Evolutionary conservation across 2,329 filamentous ascomycete genomes (phyloP).

Genomic region (Neocucurbitaria cava): DNA sequence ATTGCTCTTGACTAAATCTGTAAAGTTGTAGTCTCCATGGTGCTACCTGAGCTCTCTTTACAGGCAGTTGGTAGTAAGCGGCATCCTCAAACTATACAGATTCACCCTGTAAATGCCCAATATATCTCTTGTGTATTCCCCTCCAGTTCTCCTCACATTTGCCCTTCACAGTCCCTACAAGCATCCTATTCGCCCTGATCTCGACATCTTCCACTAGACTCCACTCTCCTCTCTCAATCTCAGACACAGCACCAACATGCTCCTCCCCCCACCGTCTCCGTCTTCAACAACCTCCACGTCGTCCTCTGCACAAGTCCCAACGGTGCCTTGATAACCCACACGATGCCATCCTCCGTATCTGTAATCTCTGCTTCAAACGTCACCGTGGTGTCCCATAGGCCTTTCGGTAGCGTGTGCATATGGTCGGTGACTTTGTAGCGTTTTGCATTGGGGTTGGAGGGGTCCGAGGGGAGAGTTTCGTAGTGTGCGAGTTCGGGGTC

Average conservation of each 20-base stretch:
- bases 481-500: slow-evolving; percentile 47
- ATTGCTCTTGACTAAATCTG: too few species aligned
- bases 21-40: too few species aligned
- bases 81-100: background rate
- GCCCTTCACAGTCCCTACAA: slow-evolving; percentile 44
- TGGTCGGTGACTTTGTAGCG: slow-evolving; percentile 48
- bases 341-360: slow-evolving; percentile 40
- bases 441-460: slow-evolving; percentile 32
- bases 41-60: too few species aligned
- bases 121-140: slow-evolving; percentile 40
- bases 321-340: slow-evolving; percentile 46
- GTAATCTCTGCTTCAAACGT: slow-evolving; percentile 45
- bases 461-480: slow-evolving; percentile 31
- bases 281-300: slow-evolving; percentile 38
- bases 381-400: slow-evolving; percentile 47
- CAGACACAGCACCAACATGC: slow-evolving; percentile 12
- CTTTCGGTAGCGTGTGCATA: slow-evolving; percentile 45
- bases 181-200: slow-evolving; percentile 41
- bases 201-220: slow-evolving; percentile 47
- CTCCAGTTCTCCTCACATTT: slow-evolving; percentile 48
- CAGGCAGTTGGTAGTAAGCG: too few species aligned
- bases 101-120: slow-evolving; percentile 28
- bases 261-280: slow-evolving; percentile 19
- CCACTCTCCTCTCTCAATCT: slow-evolving; percentile 33
- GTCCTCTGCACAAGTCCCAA: slow-evolving; percentile 43